Percentiles rank a stretch among this genome's conserved stretches.
Conservation (phyloP, 108 stramenopile species). For the Cyclotella sp. region DNA sequence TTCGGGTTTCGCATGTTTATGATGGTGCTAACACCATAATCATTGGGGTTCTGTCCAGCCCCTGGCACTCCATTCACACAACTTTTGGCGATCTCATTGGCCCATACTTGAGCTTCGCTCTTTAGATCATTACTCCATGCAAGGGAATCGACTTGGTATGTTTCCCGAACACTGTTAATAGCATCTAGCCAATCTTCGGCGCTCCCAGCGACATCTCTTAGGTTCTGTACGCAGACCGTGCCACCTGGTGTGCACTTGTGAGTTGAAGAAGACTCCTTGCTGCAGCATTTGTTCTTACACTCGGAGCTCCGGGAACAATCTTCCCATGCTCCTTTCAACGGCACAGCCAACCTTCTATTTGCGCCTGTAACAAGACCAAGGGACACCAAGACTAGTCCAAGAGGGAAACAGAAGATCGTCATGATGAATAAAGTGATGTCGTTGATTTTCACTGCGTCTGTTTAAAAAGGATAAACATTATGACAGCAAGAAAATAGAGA, state of each 20-base stretch:
- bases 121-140: no score
- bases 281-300: no score
- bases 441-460: no score
- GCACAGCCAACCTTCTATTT: neutral
- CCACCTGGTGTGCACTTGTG: neutral
- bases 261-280: neutral
- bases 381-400: neutral
- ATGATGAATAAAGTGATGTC: slow-evolving; percentile 3
- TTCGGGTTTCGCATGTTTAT: no score
- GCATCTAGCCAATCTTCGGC: neutral
- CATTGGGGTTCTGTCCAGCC: no score
- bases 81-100: neutral
- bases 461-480: no score
- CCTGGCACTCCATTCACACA: no score
- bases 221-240: neutral
- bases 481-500: no score
- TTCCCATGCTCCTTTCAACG: neutral
- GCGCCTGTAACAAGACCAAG: neutral
- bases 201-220: slow-evolving; percentile 1
- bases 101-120: no score
- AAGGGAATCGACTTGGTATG: neutral
- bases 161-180: neutral
- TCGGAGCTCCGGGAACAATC: neutral
- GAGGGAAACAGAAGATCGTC: neutral
- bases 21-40: no score